Conservation (phyloP, 805 yeast species). For the Candida nemodendra region DNA sequence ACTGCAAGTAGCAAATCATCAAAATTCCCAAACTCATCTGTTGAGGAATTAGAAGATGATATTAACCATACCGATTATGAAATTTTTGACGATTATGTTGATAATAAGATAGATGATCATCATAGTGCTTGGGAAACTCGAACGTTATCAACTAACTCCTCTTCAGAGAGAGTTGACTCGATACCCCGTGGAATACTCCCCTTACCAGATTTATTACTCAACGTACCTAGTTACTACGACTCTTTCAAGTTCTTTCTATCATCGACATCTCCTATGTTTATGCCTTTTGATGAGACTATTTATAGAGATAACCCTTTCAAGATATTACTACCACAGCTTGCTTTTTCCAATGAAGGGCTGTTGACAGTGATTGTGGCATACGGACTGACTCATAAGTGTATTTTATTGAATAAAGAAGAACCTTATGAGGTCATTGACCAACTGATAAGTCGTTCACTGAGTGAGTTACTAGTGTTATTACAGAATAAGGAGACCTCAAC, state of each 20-base stretch:
- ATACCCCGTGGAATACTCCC: slow-evolving; percentile 41
- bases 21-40: not conserved
- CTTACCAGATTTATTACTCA: slow-evolving; percentile 57
- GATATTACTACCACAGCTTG: slow-evolving; percentile 63
- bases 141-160: slow-evolving; percentile 12
- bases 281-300: slow-evolving; percentile 59
- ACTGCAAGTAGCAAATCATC: slow-evolving; percentile 1
- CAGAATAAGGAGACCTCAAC: slow-evolving; percentile 52
- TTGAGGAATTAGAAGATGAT: slow-evolving; percentile 1
- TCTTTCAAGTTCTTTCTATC: slow-evolving; percentile 62
- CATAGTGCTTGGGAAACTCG: too few relatives aligned
- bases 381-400: slow-evolving; percentile 41
- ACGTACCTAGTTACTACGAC: slow-evolving; percentile 59
- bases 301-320: slow-evolving; percentile 72
- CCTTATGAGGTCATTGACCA: slow-evolving; percentile 48
- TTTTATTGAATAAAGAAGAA: slow-evolving; percentile 24
- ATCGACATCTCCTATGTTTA: slow-evolving; percentile 58
- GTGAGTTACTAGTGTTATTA: slow-evolving; percentile 51
- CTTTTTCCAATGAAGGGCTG: slow-evolving; percentile 56
- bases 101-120: too few relatives aligned
- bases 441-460: slow-evolving; percentile 54
- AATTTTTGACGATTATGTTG: too few relatives aligned
- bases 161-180: slow-evolving; percentile 20
- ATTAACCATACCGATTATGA: too few relatives aligned
- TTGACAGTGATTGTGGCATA: slow-evolving; percentile 55